phyloP scores from a whole-genome alignment of 2,329 filamentous ascomycete species.

The Alternaria alternata region DNA sequence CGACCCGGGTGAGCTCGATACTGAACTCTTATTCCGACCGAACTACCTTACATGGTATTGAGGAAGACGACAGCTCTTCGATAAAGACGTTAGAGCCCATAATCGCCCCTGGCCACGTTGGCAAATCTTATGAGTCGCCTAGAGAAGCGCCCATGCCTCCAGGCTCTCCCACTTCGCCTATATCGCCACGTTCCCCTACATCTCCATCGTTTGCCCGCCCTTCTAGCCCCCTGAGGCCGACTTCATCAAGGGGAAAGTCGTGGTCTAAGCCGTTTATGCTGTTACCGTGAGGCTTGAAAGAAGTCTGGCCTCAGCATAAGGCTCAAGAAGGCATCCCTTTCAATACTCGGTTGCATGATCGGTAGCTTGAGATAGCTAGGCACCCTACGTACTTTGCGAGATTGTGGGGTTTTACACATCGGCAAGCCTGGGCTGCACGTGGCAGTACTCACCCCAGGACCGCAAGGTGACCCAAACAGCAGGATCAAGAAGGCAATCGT shows the following conservation, averaged over 20 bases:
- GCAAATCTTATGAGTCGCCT: conserved; percentile 26
- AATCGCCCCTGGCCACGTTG: conserved; percentile 14
- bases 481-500: conserved; percentile 15
- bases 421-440: background rate
- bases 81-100: conserved; percentile 35
- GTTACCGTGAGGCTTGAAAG: conserved; percentile 32
- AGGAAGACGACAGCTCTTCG: conserved; percentile 42
- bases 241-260: conserved; percentile 28
- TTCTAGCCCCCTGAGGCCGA: conserved; percentile 25
- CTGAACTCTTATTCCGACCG: conserved; percentile 44
- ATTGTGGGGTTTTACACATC: conserved; percentile 9
- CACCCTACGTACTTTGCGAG: background rate
- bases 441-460: background rate
- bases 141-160: conserved; percentile 30
- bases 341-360: background rate
- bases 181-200: conserved; percentile 14
- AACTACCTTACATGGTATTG: conserved; percentile 39
- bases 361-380: conserved; percentile 19
- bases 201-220: conserved; percentile 22
- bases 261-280: conserved; percentile 46
- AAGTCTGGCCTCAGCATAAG: background rate
- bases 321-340: conserved; percentile 18
- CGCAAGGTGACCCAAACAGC: conserved; percentile 7
- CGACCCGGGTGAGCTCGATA: conserved; percentile 39
- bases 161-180: conserved; percentile 23